These are phyloP conservation scores for Platanthera guangdongensis DNA, from an alignment of 106 monocot species.

Conservation along the genomic window DNA sequence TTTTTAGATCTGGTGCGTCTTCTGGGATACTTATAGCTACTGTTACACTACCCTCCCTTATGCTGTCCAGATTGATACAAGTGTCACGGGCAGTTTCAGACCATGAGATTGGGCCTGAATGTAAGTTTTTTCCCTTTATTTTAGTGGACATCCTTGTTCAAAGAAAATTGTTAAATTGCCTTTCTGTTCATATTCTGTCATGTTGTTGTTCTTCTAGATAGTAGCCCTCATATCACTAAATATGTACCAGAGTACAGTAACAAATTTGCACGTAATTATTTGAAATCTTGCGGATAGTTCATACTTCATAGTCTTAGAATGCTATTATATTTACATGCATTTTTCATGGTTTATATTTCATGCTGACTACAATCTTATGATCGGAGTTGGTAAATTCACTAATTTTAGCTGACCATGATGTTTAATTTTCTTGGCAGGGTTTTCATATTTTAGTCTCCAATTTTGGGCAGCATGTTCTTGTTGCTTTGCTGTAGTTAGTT, in stretches of 20 bases:
- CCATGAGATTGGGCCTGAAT: slow-evolving; percentile 34
- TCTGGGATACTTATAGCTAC: slow-evolving; percentile 89
- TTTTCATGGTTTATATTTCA: not conserved
- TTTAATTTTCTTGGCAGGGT: slow-evolving; percentile 31
- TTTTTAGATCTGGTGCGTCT: slow-evolving; percentile 65
- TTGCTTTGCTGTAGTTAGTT: slow-evolving; percentile 59
- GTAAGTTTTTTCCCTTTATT: slow-evolving; percentile 11
- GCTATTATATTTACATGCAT: not conserved
- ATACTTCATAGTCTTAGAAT: not conserved
- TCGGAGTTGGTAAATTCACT: not conserved
- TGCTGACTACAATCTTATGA: not conserved
- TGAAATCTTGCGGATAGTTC: not conserved
- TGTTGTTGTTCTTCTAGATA: not conserved
- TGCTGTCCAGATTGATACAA: slow-evolving; percentile 84
- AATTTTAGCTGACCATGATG: slow-evolving; percentile 1
- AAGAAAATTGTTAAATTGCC: not conserved
- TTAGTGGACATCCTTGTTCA: not conserved
- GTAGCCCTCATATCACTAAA: not conserved
- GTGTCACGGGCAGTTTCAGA: slow-evolving; percentile 35
- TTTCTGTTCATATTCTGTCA: not conserved
- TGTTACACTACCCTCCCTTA: slow-evolving; percentile 69
- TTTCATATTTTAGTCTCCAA: slow-evolving; percentile 39
- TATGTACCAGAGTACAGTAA: not conserved
- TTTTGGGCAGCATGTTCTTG: slow-evolving; percentile 70
- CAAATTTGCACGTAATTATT: not conserved